These are phyloP conservation scores for Cladophialophora yegresii DNA, from an alignment of 2,329 filamentous ascomycete species.

Conservation along the genomic window DNA sequence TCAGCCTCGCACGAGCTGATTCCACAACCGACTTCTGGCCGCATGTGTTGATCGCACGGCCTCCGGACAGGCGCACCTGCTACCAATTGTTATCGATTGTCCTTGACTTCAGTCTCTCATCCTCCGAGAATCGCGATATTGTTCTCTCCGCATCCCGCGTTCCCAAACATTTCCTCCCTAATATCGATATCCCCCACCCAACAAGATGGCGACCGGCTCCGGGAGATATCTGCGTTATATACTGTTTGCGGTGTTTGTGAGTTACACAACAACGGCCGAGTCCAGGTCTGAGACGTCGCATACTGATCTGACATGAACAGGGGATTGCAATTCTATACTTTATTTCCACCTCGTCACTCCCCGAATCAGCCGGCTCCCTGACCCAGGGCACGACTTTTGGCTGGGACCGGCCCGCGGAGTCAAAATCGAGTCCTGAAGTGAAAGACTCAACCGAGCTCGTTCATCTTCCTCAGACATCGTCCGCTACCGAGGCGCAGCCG, in stretches of 20 bases:
- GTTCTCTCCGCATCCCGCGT: neutral
- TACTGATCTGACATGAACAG: conserved; percentile 42
- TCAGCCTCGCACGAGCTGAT: neutral
- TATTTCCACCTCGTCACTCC: conserved; percentile 65
- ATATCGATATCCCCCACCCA: neutral
- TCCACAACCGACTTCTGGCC: neutral
- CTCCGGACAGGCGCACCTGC: neutral
- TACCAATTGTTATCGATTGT: neutral
- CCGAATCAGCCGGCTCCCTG: conserved; percentile 36
- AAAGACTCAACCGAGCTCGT: neutral
- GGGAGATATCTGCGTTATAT: conserved; percentile 61
- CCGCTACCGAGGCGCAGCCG: conserved; percentile 30
- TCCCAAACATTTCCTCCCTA: neutral
- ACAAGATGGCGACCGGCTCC: conserved; percentile 42
- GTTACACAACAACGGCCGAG: conserved; percentile 42
- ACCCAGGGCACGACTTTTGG: conserved; percentile 31
- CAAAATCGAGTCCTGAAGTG: conserved; percentile 5
- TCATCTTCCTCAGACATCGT: conserved; percentile 23
- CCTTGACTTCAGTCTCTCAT: conserved; percentile 7
- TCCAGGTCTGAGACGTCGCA: conserved; percentile 1
- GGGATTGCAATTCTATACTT: conserved; percentile 77
- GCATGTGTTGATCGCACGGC: conserved; percentile 11
- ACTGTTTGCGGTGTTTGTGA: conserved; percentile 80
- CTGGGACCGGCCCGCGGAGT: conserved; percentile 24
- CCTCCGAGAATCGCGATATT: neutral